A percentile compares a stretch with the other conserved stretches of the same genome.
Evolutionary conservation across 768 basidiomycete genomes (phyloP).

Genomic region (Psilocybe azurescens): DNA sequence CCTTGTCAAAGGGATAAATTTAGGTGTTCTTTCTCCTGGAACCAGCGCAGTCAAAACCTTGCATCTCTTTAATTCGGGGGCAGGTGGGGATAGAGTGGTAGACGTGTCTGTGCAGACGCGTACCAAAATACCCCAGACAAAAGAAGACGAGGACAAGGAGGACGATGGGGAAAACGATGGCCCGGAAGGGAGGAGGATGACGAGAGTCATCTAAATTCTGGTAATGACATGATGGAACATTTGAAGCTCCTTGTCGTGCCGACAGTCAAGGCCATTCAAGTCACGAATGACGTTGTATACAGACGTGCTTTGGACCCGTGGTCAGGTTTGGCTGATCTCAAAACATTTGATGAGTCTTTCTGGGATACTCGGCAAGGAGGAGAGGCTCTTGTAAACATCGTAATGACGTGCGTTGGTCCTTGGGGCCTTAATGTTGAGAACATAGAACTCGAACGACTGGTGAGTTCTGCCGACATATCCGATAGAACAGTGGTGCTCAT

Average conservation of each 20-base stretch:
- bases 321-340: slow-evolving; percentile 56
- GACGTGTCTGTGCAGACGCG: slow-evolving; percentile 83
- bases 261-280: slow-evolving; percentile 64
- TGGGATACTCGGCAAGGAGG: slow-evolving; percentile 58
- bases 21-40: slow-evolving; percentile 69
- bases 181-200: slow-evolving; percentile 22
- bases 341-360: slow-evolving; percentile 54
- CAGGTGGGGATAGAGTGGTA: slow-evolving; percentile 71
- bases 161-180: slow-evolving; percentile 16
- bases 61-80: slow-evolving; percentile 63
- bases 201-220: slow-evolving; percentile 27
- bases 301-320: slow-evolving; percentile 44
- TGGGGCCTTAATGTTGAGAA: slow-evolving; percentile 59
- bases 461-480: slow-evolving; percentile 29
- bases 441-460: slow-evolving; percentile 52
- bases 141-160: slow-evolving; percentile 23
- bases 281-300: slow-evolving; percentile 61
- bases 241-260: slow-evolving; percentile 72
- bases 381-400: slow-evolving; percentile 61
- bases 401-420: slow-evolving; percentile 58
- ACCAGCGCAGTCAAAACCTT: slow-evolving; percentile 64
- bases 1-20: slow-evolving; percentile 73
- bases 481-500: neutral
- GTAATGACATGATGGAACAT: slow-evolving; percentile 57
- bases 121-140: slow-evolving; percentile 27